Conservation (phyloP, 2,329 filamentous ascomycete genomes). For the Aureobasidium musti region DNA sequence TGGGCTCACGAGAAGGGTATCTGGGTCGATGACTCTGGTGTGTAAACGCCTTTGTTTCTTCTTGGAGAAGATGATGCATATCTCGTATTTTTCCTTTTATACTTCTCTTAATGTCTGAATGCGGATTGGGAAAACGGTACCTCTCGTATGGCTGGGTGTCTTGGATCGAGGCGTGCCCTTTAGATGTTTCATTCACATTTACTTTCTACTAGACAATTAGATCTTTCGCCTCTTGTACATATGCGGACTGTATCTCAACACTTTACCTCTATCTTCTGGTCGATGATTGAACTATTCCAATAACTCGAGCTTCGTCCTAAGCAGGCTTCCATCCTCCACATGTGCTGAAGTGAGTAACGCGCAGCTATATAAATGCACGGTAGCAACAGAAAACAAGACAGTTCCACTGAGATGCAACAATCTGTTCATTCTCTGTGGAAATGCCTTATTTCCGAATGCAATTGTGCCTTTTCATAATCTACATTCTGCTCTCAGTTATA, state of each 20-base stretch:
- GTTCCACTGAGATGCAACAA: too few species aligned
- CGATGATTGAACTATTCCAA: too few species aligned
- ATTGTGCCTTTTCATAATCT: too few species aligned
- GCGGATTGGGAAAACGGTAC: neutral
- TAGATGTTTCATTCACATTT: neutral
- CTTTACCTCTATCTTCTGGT: too few species aligned
- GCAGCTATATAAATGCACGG: too few species aligned
- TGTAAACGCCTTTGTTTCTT: conserved; percentile 28
- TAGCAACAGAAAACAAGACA: too few species aligned
- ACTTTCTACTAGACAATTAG: neutral
- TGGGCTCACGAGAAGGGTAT: conserved; percentile 33
- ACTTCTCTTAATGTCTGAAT: neutral
- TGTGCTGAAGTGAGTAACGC: too few species aligned
- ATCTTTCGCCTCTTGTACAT: conserved; percentile 2
- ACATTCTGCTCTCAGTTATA: too few species aligned
- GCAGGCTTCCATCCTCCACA: too few species aligned
- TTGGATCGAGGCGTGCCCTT: neutral
- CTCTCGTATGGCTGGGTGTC: neutral
- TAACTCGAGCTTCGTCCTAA: too few species aligned
- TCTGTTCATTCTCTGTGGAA: too few species aligned
- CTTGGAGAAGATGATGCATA: neutral
- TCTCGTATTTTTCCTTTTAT: neutral
- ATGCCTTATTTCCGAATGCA: too few species aligned
- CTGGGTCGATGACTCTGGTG: conserved; percentile 33
- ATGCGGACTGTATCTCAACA: neutral